Conservation (phyloP, 371 early-diverging fungal species). For the Mortierella sp. region DNA sequence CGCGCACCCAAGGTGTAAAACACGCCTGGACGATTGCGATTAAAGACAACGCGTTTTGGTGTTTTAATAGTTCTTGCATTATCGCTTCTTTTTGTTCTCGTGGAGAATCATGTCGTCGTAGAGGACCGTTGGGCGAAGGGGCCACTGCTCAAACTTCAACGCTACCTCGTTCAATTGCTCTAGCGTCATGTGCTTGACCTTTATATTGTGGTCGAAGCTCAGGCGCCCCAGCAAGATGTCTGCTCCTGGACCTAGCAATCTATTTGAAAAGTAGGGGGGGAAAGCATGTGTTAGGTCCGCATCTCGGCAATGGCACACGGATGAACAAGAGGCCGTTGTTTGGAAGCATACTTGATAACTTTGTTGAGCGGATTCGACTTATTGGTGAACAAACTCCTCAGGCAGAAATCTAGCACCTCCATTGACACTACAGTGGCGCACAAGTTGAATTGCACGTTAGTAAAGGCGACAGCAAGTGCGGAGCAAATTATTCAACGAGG, state of each 20-base stretch:
- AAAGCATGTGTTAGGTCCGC: not conserved
- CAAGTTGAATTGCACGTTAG: not conserved
- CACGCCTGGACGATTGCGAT: not conserved
- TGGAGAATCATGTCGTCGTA: conserved; percentile 63
- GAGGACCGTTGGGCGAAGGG: conserved; percentile 66
- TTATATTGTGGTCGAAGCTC: conserved; percentile 63
- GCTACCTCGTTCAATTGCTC: conserved; percentile 70
- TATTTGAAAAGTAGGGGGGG: conserved; percentile 14
- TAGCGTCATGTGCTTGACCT: conserved; percentile 66
- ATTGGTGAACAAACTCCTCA: conserved; percentile 66
- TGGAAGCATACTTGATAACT: conserved; percentile 65
- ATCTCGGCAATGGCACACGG: too few relatives aligned
- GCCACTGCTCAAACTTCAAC: conserved; percentile 74
- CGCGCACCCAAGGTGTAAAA: conserved; percentile 23
- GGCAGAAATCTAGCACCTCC: conserved; percentile 71
- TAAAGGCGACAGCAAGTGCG: not conserved
- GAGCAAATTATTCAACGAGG: not conserved
- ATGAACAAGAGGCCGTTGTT: not conserved
- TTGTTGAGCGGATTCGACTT: conserved; percentile 60
- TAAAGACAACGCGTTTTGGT: not conserved
- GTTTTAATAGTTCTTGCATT: not conserved
- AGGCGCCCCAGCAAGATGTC: conserved; percentile 69
- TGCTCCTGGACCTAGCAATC: conserved; percentile 74
- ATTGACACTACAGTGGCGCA: conserved; percentile 59
- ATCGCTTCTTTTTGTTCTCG: conserved; percentile 36